A percentile compares a stretch with the other conserved stretches of the same genome.
These are phyloP conservation scores for Chaetomiaceae sp. DNA, from an alignment of 2,329 filamentous ascomycete species.

Conservation along the genomic window DNA sequence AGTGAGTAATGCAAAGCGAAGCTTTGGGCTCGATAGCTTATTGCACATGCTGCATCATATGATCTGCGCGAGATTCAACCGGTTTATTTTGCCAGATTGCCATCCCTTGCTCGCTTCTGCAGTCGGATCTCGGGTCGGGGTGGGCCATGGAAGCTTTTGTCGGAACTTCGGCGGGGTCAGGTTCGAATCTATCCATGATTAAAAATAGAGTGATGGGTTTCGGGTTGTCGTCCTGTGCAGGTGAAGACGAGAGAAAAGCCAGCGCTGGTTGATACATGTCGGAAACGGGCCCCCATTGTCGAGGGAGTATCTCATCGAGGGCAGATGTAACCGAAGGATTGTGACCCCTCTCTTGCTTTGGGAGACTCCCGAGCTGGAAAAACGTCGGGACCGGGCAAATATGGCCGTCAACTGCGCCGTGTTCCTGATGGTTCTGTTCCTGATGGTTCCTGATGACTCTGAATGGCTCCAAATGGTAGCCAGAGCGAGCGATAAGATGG, in stretches of 20 bases:
- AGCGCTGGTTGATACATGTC: too few relatives aligned
- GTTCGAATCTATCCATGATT: too few relatives aligned
- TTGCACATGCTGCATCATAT: conserved; percentile 29
- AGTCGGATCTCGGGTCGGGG: conserved; percentile 19
- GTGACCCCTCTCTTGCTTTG: too few relatives aligned
- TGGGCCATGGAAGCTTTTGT: not conserved
- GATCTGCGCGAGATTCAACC: conserved; percentile 31
- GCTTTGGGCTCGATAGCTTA: conserved; percentile 1
- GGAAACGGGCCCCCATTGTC: too few relatives aligned
- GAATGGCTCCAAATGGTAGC: not conserved
- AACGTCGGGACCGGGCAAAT: not conserved
- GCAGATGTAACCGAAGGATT: too few relatives aligned
- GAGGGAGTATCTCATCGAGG: too few relatives aligned
- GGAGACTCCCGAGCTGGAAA: too few relatives aligned
- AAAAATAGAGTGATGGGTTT: too few relatives aligned
- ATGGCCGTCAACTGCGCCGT: not conserved
- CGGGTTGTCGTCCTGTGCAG: too few relatives aligned
- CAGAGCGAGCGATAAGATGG: not conserved
- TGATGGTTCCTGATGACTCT: too few relatives aligned
- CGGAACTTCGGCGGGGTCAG: not conserved
- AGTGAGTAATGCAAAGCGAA: not conserved
- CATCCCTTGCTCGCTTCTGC: conserved; percentile 20
- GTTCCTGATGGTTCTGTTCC: too few relatives aligned
- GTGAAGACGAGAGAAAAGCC: too few relatives aligned
- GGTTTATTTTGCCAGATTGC: conserved; percentile 33